A percentile compares a stretch with the other conserved stretches of the same genome.
These are phyloP conservation scores for Alternaria viburni DNA, from an alignment of 2,329 filamentous ascomycete genomes.

Conservation along the genomic window DNA sequence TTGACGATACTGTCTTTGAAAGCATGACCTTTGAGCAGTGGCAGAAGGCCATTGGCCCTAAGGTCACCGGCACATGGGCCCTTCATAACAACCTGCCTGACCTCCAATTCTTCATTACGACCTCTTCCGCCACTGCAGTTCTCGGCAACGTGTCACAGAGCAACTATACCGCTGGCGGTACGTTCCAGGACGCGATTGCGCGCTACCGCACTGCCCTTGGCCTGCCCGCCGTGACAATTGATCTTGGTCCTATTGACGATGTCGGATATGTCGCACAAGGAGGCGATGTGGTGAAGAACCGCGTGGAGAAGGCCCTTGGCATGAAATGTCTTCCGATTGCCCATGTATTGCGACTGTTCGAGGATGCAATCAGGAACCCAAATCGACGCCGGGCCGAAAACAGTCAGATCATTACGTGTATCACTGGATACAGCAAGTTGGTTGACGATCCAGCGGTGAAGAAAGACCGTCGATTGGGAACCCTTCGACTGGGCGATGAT, in stretches of 20 bases:
- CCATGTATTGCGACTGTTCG: not conserved
- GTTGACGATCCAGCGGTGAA: not conserved
- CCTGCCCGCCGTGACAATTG: conserved; percentile 53
- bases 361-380: conserved; percentile 1
- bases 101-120: conserved; percentile 40
- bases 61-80: conserved; percentile 28
- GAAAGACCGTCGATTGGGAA: not conserved
- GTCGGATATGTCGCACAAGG: conserved; percentile 43
- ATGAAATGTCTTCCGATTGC: conserved; percentile 1
- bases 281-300: not conserved
- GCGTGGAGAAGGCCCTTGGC: conserved; percentile 1
- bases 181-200: conserved; percentile 35
- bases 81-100: conserved; percentile 23
- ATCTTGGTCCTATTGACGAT: conserved; percentile 59
- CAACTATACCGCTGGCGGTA: conserved; percentile 56
- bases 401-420: not conserved
- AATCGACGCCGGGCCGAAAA: not conserved
- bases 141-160: conserved; percentile 48
- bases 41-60: not conserved
- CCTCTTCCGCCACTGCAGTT: conserved; percentile 31
- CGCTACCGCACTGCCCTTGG: conserved; percentile 20
- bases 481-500: not conserved
- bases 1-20: not conserved
- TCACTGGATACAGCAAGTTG: not conserved
- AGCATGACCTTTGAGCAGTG: not conserved